Conservation (phyloP, 768 basidiomycete genomes). For the Russula abietina region DNA sequence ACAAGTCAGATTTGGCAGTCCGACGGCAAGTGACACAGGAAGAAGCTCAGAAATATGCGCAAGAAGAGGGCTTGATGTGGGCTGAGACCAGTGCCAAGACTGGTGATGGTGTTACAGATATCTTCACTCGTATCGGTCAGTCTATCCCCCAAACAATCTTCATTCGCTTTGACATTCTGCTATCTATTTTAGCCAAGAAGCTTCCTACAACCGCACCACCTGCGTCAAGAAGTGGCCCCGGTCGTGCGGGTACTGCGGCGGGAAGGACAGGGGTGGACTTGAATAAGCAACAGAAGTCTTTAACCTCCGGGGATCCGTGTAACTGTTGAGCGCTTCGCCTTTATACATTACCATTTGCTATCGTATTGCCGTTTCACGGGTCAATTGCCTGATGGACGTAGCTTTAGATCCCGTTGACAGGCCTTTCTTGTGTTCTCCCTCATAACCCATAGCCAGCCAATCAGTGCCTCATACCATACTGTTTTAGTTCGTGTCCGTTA, state of each 20-base stretch:
- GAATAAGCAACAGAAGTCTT: constrained; percentile 53
- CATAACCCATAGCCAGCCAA: constrained; percentile 14
- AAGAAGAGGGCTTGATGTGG: constrained; percentile 92
- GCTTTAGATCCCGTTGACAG: constrained; percentile 14
- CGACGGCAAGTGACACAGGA: constrained; percentile 82
- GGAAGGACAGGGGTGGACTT: constrained; percentile 70
- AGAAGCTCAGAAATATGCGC: constrained; percentile 87
- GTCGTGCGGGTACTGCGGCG: constrained; percentile 45
- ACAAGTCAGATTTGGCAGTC: constrained; percentile 84
- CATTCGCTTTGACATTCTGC: background rate
- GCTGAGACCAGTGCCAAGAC: constrained; percentile 87
- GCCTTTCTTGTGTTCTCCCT: constrained; percentile 2
- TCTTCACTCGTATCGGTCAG: constrained; percentile 82
- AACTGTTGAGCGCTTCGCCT: constrained; percentile 51
- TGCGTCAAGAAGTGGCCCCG: constrained; percentile 49
- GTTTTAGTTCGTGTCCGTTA: constrained; percentile 27
- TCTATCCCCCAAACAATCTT: constrained; percentile 9
- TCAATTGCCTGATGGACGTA: constrained; percentile 8
- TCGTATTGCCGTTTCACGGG: constrained; percentile 6
- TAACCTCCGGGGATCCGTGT: constrained; percentile 59
- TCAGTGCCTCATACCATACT: constrained; percentile 25
- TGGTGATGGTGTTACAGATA: constrained; percentile 78
- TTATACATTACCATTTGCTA: constrained; percentile 8
- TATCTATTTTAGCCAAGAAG: constrained; percentile 61
- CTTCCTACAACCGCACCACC: constrained; percentile 76